Evolutionary conservation across 2,329 filamentous ascomycete genomes (phyloP).

Genomic region (Monilinia laxa): DNA sequence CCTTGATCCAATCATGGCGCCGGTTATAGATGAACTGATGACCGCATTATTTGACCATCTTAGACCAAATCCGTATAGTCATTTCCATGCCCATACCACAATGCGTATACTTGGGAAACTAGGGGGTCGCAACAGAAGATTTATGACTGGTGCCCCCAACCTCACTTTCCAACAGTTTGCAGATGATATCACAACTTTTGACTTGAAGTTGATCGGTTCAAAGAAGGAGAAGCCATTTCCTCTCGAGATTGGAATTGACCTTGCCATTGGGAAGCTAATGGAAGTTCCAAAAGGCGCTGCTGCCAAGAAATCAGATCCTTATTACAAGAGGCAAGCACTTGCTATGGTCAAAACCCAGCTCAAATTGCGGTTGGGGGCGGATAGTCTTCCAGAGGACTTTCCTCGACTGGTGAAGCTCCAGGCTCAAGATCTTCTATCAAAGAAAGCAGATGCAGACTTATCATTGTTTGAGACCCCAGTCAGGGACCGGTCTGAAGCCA

Average conservation of each 20-base stretch:
- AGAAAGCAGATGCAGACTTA: conserved; percentile 69
- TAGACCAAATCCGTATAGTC: conserved; percentile 88
- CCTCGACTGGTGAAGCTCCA: conserved; percentile 81
- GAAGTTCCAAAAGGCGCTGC: conserved; percentile 67
- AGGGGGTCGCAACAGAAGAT: conserved; percentile 91
- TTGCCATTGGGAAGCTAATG: conserved; percentile 83
- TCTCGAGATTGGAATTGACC: conserved; percentile 79
- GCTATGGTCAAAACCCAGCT: conserved; percentile 84
- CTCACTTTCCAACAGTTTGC: conserved; percentile 81
- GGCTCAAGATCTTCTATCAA: conserved; percentile 76
- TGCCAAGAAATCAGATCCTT: conserved; percentile 61
- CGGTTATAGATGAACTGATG: conserved; percentile 98
- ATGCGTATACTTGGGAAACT: conserved; percentile 97
- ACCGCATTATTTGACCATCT: conserved; percentile 95
- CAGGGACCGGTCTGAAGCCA: conserved; percentile 76
- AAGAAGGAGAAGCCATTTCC: conserved; percentile 88
- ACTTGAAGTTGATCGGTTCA: conserved; percentile 84
- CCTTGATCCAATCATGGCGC: conserved; percentile 97
- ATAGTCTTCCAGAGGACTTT: conserved; percentile 86
- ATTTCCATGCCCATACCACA: conserved; percentile 96
- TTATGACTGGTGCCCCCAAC: conserved; percentile 85
- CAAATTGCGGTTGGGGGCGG: conserved; percentile 85
- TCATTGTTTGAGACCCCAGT: conserved; percentile 73
- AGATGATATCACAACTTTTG: conserved; percentile 84
- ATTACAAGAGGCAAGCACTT: conserved; percentile 92